Evolutionary conservation across 116 monocot species (phyloP), one percentile per base, ranked within the genome.

Genomic region (Phalaenopsis hybrid): DNA sequence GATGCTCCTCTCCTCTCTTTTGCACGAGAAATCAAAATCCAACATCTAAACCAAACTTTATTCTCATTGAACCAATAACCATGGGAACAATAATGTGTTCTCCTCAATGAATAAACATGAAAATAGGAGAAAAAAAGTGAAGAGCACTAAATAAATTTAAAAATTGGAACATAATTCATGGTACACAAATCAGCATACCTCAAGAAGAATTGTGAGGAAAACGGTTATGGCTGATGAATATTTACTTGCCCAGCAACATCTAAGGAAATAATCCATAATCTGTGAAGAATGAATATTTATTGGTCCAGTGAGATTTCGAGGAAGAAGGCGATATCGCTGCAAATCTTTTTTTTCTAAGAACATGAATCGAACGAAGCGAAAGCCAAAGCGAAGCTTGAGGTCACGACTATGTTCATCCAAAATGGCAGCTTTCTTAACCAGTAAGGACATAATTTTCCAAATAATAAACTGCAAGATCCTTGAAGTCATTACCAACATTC

Each of bases 371-470:
- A 9, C 10, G 52, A 13, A 52, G 52, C 13, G 34, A 72, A 72
- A 37, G 28, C 28, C 28, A 28, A 28, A 28, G 45, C 7, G 46
- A 75, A 18, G 4, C 16, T 20, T 20, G 75, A 20, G 37, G 6
- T 13, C 75, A 75, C 75, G 25, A n/a, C 12, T 63, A 34, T 6
- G 75, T 44, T 44, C 51, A 20, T 58, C 18, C 31, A 52, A 57
- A 76, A 76, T 17, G 70, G 50, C 5, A 50, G 18, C 48, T 80
- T 49, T 28, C 20, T 78, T 73, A 83, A 84, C 85, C 73, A 41
- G 81, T 57, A n/a, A 88, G 86, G 76, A 86, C 85, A 61, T 85
- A 81, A 85, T 88, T 90, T 65, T 92, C 88, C 41, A 91, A 72
- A 75, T 82, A 90, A 12, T 63, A 67, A 76, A 90, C 76, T 75